A percentile compares a stretch with the other conserved stretches of the same genome.
phyloP scores from a whole-genome alignment of 2,329 filamentous ascomycete species.

The Thermothelomyces thermophilus region DNA sequence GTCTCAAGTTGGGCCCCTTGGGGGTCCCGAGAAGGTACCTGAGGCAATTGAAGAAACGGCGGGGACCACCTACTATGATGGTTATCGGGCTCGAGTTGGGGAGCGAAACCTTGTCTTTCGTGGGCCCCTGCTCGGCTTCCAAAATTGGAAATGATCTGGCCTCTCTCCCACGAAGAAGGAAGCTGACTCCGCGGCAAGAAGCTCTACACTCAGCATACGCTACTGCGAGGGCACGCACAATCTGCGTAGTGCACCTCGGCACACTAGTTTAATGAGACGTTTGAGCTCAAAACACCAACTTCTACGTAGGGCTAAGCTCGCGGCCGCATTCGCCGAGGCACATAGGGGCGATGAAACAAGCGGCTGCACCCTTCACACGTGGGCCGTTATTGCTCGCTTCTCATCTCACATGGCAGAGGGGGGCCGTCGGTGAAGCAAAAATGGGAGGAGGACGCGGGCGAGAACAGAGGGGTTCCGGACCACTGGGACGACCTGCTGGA shows the following conservation, averaged over 20 bases:
- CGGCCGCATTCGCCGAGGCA: background rate
- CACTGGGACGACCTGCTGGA: no score
- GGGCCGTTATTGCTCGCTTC: background rate
- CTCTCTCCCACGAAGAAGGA: constrained; percentile 2
- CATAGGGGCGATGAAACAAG: background rate
- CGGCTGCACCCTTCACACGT: background rate
- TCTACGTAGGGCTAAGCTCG: constrained; percentile 1
- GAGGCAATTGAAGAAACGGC: no score
- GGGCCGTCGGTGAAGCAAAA: background rate
- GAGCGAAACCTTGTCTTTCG: constrained; percentile 7
- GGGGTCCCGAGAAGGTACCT: no score
- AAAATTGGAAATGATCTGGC: constrained; percentile 11
- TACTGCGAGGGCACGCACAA: no score
- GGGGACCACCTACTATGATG: constrained; percentile 14
- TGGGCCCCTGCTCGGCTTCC: constrained; percentile 6
- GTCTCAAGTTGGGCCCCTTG: no score
- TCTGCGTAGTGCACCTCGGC: no score
- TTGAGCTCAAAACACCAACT: constrained; percentile 2
- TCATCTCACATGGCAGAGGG: background rate
- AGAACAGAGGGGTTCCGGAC: no score
- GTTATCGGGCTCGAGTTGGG: background rate
- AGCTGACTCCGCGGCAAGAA: constrained; percentile 2
- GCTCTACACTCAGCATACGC: no score
- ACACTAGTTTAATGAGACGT: no score
- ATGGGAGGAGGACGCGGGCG: no score